Conservation (phyloP, 2,329 filamentous ascomycete species). For the Colletotrichum higginsianum region DNA sequence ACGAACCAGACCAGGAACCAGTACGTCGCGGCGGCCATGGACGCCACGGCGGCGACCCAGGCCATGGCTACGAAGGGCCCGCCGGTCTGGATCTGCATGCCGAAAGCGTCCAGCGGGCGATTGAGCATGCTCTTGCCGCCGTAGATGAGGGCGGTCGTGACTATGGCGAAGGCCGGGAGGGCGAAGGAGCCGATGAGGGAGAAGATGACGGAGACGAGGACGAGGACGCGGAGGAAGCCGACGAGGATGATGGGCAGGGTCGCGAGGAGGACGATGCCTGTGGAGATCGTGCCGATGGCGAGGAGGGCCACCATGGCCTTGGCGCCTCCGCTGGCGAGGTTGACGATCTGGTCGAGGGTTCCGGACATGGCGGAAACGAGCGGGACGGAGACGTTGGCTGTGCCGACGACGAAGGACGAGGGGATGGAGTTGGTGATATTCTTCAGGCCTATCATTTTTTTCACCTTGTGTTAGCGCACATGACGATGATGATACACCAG, state of each 20-base stretch:
- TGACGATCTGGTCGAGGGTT: slow-evolving; percentile 39
- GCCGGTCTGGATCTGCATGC: slow-evolving; percentile 39
- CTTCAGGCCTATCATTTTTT: slow-evolving; percentile 38
- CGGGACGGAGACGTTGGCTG: slow-evolving; percentile 45
- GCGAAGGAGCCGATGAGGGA: slow-evolving; percentile 34
- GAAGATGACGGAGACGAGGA: slow-evolving; percentile 33
- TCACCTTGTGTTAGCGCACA: not conserved
- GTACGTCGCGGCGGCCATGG: slow-evolving; percentile 29
- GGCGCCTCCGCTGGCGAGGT: slow-evolving; percentile 40
- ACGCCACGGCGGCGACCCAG: slow-evolving; percentile 43
- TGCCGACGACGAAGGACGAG: slow-evolving; percentile 43
- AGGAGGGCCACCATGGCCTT: slow-evolving; percentile 43
- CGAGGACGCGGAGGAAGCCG: slow-evolving; percentile 36
- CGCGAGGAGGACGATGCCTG: slow-evolving; percentile 41
- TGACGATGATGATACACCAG: too few species aligned
- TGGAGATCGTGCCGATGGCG: slow-evolving; percentile 39
- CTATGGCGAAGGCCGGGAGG: slow-evolving; percentile 40
- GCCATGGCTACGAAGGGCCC: slow-evolving; percentile 42
- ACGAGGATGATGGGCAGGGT: slow-evolving; percentile 42
- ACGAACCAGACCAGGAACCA: slow-evolving; percentile 48
- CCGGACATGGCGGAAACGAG: slow-evolving; percentile 41
- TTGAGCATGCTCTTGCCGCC: slow-evolving; percentile 34
- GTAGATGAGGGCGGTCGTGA: slow-evolving; percentile 40
- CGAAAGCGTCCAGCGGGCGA: slow-evolving; percentile 35
- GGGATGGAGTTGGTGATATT: slow-evolving; percentile 46